Evolutionary conservation across 345 rosid genomes (phyloP), one percentile per base, ranked within the genome.

Genomic region (Limnanthes douglasii): DNA sequence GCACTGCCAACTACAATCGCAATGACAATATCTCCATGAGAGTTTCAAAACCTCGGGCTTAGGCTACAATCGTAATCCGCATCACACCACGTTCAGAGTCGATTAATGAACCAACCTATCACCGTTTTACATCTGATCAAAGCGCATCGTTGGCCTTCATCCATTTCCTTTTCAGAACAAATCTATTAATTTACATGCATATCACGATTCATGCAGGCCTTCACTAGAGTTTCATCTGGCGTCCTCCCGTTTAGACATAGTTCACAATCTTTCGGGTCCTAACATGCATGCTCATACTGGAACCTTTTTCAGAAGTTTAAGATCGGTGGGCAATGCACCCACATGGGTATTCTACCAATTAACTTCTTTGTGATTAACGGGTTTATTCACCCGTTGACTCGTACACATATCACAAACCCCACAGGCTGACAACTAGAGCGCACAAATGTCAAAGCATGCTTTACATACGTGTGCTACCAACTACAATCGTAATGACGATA

Each of bases 181-280:
- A n/a, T n/a, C n/a, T n/a, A n/a, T n/a, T n/a, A n/a, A n/a, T n/a
- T n/a, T n/a, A n/a, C n/a, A n/a, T n/a, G n/a, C n/a, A n/a, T n/a
- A n/a, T n/a, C n/a, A n/a, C n/a, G n/a, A n/a, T n/a, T n/a, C n/a
- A n/a, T n/a, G n/a, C n/a, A n/a, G n/a, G n/a, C n/a, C n/a, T 41
- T 21, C 33, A 41, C 21, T 30, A 41, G 33, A 26, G 33, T 41
- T 41, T 32, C 3, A 8, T 32, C 15, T 32, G 15, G 36, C 36
- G 8, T 32, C 36, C 7, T 13, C 36, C 15, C 36, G 36, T 13
- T 32, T 13, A 32, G 36, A 13, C 36, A 32, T 32, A 14, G 36
- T 32, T 32, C 36, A 10, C 24, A 21, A 42, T 42, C 47, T 42
- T 42, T 42, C 24, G 46, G 36, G 36, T 42, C 46, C 46, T 34